Evolutionary conservation across 2,329 filamentous ascomycete genomes (phyloP).

Genomic region (Fusarium coffeatum): DNA sequence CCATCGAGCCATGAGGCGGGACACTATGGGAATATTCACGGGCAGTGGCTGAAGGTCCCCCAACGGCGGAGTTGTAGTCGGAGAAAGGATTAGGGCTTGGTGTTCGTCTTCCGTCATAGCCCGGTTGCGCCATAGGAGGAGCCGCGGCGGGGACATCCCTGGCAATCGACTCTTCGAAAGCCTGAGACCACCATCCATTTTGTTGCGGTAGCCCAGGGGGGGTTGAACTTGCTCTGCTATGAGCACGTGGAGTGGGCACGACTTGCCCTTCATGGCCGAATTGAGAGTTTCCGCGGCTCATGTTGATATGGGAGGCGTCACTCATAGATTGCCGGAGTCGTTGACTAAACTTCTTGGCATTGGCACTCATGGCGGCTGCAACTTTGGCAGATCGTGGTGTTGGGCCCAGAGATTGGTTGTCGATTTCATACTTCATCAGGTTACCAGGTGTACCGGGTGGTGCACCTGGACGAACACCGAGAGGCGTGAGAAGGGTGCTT

Average conservation of each 20-base stretch:
- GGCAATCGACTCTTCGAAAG: constrained; percentile 55
- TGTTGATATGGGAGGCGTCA: constrained; percentile 58
- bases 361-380: constrained; percentile 46
- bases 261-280: constrained; percentile 56
- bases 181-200: constrained; percentile 58
- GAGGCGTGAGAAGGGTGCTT: constrained; percentile 62
- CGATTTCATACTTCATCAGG: constrained; percentile 48
- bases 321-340: constrained; percentile 33
- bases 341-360: constrained; percentile 46
- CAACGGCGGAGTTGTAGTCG: constrained; percentile 58
- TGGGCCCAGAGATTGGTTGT: constrained; percentile 61
- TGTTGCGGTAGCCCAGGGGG: constrained; percentile 31
- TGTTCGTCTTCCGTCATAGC: constrained; percentile 22
- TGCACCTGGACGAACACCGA: constrained; percentile 45
- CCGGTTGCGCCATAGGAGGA: constrained; percentile 37
- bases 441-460: constrained; percentile 37
- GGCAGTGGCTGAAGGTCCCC: constrained; percentile 43
- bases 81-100: constrained; percentile 48
- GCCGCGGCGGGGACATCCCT: constrained; percentile 51
- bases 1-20: constrained; percentile 53
- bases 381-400: constrained; percentile 55
- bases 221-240: constrained; percentile 17
- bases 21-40: constrained; percentile 53
- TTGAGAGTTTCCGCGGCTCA: constrained; percentile 66
- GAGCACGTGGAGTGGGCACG: constrained; percentile 46